Conservation (phyloP, 441 rosid genomes). For the Hura crepitans region DNA sequence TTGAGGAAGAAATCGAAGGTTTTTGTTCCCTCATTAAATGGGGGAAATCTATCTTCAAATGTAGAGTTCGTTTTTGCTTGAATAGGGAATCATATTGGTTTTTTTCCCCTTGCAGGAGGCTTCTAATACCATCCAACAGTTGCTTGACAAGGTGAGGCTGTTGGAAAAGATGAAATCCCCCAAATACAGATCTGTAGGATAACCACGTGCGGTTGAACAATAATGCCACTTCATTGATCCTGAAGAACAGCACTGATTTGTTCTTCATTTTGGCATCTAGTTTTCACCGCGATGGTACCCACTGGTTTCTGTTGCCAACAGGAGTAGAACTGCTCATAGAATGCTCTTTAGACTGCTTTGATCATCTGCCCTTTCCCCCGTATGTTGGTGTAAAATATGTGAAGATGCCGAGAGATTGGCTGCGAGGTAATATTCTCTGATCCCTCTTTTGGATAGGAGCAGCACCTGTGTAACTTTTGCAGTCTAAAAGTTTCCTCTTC, state of each 20-base stretch:
- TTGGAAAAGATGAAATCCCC: constrained; percentile 44
- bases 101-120: constrained; percentile 42
- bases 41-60: background rate
- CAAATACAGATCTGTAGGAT: constrained; percentile 1
- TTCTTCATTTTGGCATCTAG: background rate
- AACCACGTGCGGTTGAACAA: background rate
- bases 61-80: background rate
- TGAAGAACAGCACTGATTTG: background rate
- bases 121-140: constrained; percentile 41
- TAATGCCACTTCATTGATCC: background rate
- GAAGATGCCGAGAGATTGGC: background rate
- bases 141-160: constrained; percentile 46
- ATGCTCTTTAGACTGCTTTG: background rate
- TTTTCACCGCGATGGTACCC: background rate
- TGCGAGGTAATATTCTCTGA: background rate
- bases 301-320: background rate
- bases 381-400: background rate
- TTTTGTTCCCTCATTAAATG: background rate
- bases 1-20: constrained; percentile 64
- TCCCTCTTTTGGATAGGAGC: background rate
- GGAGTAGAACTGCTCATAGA: background rate
- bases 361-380: background rate
- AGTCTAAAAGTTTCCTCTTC: background rate
- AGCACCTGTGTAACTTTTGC: background rate
- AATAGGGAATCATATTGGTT: background rate